phyloP scores from a whole-genome alignment of 305 asterid genomes.

The Fraxinus sp. region DNA sequence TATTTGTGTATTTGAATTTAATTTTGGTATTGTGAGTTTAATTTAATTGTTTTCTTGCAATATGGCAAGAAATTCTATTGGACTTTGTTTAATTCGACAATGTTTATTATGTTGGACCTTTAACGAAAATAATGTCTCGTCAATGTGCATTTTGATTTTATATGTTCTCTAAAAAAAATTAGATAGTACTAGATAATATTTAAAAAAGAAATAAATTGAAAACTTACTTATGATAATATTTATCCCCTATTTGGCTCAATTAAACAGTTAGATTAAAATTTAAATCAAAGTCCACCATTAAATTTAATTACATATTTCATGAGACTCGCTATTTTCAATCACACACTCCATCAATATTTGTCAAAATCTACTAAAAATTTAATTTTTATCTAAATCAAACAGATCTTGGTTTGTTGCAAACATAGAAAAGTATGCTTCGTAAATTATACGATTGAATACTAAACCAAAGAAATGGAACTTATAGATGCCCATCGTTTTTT shows the following conservation, averaged over 20 bases:
- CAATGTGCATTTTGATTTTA: neutral
- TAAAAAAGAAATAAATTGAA: neutral
- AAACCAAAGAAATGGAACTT: neutral
- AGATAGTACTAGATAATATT: neutral
- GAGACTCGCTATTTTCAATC: no score
- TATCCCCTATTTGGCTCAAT: no score
- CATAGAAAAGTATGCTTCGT: neutral
- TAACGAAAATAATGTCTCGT: neutral
- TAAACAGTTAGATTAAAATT: no score
- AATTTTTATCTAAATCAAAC: no score
- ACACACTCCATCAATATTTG: no score
- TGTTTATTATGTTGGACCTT: neutral
- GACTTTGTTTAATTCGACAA: neutral
- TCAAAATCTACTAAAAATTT: no score
- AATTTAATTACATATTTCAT: no score
- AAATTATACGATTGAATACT: neutral
- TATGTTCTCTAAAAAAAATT: neutral
- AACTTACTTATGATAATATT: no score
- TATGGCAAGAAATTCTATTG: neutral
- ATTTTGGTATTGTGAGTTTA: neutral
- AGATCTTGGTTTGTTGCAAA: neutral
- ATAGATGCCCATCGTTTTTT: neutral
- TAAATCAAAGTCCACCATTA: no score
- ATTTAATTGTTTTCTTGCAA: neutral
- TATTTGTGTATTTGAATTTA: neutral